These are phyloP conservation scores for Fusarium albidum DNA, from an alignment of 2,329 filamentous ascomycete genomes.

Conservation along the genomic window DNA sequence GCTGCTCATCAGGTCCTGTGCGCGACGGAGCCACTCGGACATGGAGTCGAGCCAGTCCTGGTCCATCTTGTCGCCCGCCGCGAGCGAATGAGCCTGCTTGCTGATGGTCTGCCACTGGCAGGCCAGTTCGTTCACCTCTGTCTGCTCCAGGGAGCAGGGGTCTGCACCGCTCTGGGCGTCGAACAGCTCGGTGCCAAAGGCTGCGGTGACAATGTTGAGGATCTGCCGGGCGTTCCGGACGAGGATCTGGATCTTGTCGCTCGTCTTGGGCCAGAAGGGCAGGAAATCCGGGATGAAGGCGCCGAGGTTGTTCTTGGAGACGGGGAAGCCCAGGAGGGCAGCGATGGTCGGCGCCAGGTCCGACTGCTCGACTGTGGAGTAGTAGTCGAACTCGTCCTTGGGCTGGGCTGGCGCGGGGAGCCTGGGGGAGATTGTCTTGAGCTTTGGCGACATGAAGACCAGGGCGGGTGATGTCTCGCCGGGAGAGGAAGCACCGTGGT, in stretches of 20 bases:
- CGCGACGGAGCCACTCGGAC: constrained; percentile 70
- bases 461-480: constrained; percentile 95
- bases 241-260: constrained; percentile 72
- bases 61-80: constrained; percentile 40
- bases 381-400: constrained; percentile 81
- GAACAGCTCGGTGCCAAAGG: constrained; percentile 65
- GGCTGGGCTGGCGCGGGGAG: constrained; percentile 63
- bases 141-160: constrained; percentile 47
- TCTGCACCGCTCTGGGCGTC: constrained; percentile 42
- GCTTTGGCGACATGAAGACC: constrained; percentile 87
- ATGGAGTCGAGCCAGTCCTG: constrained; percentile 54
- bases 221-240: constrained; percentile 84
- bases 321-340: constrained; percentile 84
- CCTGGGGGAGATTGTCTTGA: constrained; percentile 63
- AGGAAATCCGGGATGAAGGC: constrained; percentile 84
- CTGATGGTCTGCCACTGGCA: constrained; percentile 69
- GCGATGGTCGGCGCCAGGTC: constrained; percentile 92
- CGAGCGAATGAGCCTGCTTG: constrained; percentile 35
- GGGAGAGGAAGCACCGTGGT: constrained; percentile 92
- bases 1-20: constrained; percentile 83
- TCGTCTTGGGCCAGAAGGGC: constrained; percentile 68
- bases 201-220: constrained; percentile 76
- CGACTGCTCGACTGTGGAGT: constrained; percentile 87
- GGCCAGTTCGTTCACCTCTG: constrained; percentile 65
- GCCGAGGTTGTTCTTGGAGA: constrained; percentile 89